Evolutionary conservation across 805 yeast species (phyloP).

Genomic region (Candida endomychidarum): DNA sequence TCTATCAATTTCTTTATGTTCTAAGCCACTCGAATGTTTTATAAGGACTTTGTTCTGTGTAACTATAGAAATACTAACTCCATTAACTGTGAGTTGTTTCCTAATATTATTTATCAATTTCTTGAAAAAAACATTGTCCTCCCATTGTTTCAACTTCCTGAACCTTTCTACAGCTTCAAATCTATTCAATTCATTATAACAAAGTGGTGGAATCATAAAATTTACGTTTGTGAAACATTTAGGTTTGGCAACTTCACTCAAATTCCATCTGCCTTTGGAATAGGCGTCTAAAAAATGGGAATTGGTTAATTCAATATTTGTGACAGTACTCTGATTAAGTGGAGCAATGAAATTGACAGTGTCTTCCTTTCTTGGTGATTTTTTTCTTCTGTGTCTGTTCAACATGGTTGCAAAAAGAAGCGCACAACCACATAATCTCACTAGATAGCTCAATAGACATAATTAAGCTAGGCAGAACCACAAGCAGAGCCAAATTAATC

Average conservation of each 20-base stretch:
- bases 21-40: slow-evolving; percentile 49
- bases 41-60: slow-evolving; percentile 48
- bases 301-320: slow-evolving; percentile 35
- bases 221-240: slow-evolving; percentile 45
- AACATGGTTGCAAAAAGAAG: slow-evolving; percentile 6
- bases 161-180: slow-evolving; percentile 43
- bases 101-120: slow-evolving; percentile 37
- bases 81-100: slow-evolving; percentile 44
- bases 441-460: no score
- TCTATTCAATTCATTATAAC: slow-evolving; percentile 50
- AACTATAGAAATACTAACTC: slow-evolving; percentile 61
- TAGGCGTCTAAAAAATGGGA: slow-evolving; percentile 58
- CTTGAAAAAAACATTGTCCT: slow-evolving; percentile 38
- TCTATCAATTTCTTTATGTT: slow-evolving; percentile 52
- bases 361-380: slow-evolving; percentile 1
- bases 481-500: no score
- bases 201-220: slow-evolving; percentile 60
- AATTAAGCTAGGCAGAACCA: no score
- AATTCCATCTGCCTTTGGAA: slow-evolving; percentile 53
- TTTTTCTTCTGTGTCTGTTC: slow-evolving; percentile 5
- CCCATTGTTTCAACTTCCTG: slow-evolving; percentile 50
- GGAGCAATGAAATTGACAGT: slow-evolving; percentile 20
- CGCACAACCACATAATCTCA: neutral
- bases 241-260: slow-evolving; percentile 57
- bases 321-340: slow-evolving; percentile 18